These are phyloP conservation scores for Opeltia flavorubescens DNA, from an alignment of 495 filamentous ascomycete genomes.

Conservation along the genomic window DNA sequence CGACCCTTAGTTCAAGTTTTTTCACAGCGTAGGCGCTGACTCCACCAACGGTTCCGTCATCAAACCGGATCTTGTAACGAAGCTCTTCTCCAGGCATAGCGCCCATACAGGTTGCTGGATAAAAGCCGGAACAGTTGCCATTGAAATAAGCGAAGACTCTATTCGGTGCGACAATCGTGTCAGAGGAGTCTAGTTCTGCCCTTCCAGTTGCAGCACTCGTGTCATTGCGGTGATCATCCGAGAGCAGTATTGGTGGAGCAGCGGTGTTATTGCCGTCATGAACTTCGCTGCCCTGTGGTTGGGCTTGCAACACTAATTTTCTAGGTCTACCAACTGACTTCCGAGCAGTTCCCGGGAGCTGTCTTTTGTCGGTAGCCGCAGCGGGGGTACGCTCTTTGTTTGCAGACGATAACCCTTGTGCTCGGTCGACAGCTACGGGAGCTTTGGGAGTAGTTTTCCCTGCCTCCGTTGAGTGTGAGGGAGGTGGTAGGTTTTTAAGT, in stretches of 20 bases:
- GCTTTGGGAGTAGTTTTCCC: not conserved
- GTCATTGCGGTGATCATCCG: too few species aligned
- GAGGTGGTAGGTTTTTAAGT: not conserved
- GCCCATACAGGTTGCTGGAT: slow-evolving; percentile 36
- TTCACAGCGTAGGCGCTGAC: slow-evolving; percentile 24
- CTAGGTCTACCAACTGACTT: too few species aligned
- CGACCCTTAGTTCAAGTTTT: slow-evolving; percentile 31
- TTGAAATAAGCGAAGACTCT: slow-evolving; percentile 39
- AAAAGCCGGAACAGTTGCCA: slow-evolving; percentile 33
- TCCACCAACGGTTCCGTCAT: slow-evolving; percentile 28
- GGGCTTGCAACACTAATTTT: too few species aligned
- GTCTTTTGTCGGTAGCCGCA: not conserved
- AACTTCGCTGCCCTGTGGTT: not conserved
- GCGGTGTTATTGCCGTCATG: not conserved
- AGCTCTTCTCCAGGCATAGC: slow-evolving; percentile 25
- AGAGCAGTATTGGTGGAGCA: not conserved
- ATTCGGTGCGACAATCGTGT: slow-evolving; percentile 27
- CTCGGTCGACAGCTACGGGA: not conserved
- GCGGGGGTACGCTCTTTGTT: not conserved
- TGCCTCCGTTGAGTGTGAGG: too few species aligned
- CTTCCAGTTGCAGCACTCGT: too few species aligned
- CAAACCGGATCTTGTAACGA: slow-evolving; percentile 33
- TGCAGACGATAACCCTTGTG: not conserved
- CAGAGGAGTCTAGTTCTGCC: too few species aligned
- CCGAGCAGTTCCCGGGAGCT: too few species aligned